phyloP scores from a whole-genome alignment of 108 stramenopile genomes.

The Skeletonema tropicum region DNA sequence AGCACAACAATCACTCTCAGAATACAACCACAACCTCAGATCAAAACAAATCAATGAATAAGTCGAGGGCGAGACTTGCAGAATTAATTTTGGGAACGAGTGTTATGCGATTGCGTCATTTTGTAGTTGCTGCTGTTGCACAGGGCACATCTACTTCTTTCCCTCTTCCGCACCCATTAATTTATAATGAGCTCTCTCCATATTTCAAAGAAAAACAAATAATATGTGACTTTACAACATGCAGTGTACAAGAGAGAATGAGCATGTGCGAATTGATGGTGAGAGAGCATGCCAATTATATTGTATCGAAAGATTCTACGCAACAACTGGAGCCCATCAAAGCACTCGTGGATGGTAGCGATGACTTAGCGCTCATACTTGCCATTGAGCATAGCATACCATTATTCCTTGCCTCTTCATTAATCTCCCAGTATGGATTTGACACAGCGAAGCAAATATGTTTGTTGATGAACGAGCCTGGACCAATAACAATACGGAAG shows the following conservation, averaged over 20 bases:
- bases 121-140: constrained; percentile 20
- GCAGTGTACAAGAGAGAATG: background rate
- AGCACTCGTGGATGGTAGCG: background rate
- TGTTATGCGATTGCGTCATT: constrained; percentile 52
- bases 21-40: background rate
- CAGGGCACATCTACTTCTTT: background rate
- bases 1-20: background rate
- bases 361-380: constrained; percentile 17
- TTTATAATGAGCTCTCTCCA: constrained; percentile 14
- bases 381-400: constrained; percentile 43
- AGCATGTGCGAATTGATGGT: background rate
- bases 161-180: constrained; percentile 41
- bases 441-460: constrained; percentile 29
- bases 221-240: background rate
- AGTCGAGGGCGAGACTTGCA: constrained; percentile 19
- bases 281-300: background rate
- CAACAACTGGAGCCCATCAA: background rate
- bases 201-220: background rate
- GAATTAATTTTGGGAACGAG: constrained; percentile 46
- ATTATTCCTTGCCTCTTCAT: constrained; percentile 22
- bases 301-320: background rate
- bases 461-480: constrained; percentile 23
- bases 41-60: constrained; percentile 4
- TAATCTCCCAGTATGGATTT: constrained; percentile 38
- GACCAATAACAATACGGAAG: constrained; percentile 43